Percentiles rank a stretch among this genome's conserved stretches.
These are phyloP conservation scores for Histomonas meleagridis DNA, from an alignment of 208 protist species.

Conservation along the genomic window DNA sequence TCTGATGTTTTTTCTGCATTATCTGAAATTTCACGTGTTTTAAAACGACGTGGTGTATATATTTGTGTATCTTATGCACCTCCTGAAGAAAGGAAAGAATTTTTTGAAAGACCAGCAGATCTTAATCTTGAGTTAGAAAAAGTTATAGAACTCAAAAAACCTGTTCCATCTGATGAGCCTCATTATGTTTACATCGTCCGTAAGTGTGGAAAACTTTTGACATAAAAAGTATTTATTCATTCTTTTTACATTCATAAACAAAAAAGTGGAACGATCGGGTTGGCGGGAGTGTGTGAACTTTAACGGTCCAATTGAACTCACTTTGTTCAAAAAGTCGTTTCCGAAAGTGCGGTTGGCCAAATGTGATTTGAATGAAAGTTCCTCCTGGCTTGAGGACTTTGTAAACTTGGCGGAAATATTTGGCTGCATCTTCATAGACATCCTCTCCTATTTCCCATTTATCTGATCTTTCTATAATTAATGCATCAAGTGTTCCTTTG, in stretches of 20 bases:
- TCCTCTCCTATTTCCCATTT: neutral
- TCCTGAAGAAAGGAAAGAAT: neutral
- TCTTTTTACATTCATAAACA: neutral
- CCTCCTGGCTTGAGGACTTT: slow-evolving; percentile 35
- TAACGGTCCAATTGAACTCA: neutral
- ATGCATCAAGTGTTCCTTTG: slow-evolving; percentile 24
- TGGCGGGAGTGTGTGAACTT: neutral
- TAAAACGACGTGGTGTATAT: neutral
- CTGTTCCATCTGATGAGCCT: neutral
- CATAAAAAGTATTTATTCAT: neutral
- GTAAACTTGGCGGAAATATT: neutral
- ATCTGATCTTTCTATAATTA: neutral
- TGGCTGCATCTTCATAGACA: neutral
- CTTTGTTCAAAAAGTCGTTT: neutral
- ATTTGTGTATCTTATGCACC: neutral
- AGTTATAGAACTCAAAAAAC: neutral
- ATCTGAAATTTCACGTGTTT: slow-evolving; percentile 9
- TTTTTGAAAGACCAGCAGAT: neutral
- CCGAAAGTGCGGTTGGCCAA: slow-evolving; percentile 30
- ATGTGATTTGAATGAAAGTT: slow-evolving; percentile 32
- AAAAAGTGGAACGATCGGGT: neutral
- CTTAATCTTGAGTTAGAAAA: neutral
- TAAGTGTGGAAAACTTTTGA: neutral
- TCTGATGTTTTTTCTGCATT: neutral
- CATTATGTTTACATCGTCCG: slow-evolving; percentile 20